phyloP scores from a whole-genome alignment of 805 yeast species.

The Zygosaccharomyces bisporus region DNA sequence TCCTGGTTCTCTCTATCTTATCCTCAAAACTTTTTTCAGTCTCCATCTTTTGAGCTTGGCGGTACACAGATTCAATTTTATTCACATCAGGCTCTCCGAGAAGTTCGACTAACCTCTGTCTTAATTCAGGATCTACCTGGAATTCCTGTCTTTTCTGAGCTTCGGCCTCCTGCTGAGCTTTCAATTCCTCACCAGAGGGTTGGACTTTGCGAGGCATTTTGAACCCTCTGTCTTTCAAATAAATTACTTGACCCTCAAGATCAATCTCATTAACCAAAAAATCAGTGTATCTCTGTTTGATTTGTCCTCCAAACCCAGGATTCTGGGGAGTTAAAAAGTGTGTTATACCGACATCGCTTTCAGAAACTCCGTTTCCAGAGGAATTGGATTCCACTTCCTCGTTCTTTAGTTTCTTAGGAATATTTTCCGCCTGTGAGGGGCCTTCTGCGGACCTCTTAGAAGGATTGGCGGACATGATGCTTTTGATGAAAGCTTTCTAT shows the following conservation, averaged over 20 bases:
- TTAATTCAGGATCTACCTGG: constrained; percentile 45
- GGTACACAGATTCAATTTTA: constrained; percentile 51
- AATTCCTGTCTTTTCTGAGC: constrained; percentile 36
- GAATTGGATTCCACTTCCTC: constrained; percentile 5
- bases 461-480: constrained; percentile 10
- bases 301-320: constrained; percentile 68
- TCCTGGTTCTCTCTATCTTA: constrained; percentile 67
- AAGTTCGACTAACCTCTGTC: constrained; percentile 44
- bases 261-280: constrained; percentile 89
- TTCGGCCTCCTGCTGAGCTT: constrained; percentile 34
- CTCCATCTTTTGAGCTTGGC: constrained; percentile 53
- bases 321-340: constrained; percentile 52
- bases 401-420: constrained; percentile 22
- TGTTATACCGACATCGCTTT: constrained; percentile 84
- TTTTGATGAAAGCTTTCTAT: no score
- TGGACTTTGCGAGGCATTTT: constrained; percentile 48
- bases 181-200: constrained; percentile 41
- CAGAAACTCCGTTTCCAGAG: constrained; percentile 48
- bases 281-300: constrained; percentile 90
- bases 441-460: constrained; percentile 26
- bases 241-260: constrained; percentile 63
- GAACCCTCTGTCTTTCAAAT: constrained; percentile 70
- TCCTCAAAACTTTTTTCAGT: constrained; percentile 56
- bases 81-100: constrained; percentile 61
- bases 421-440: constrained; percentile 11